Evolutionary conservation across 306 rosid genomes (phyloP), one percentile per base, ranked within the genome.

Genomic region (Psophocarpus tetragonolobus): DNA sequence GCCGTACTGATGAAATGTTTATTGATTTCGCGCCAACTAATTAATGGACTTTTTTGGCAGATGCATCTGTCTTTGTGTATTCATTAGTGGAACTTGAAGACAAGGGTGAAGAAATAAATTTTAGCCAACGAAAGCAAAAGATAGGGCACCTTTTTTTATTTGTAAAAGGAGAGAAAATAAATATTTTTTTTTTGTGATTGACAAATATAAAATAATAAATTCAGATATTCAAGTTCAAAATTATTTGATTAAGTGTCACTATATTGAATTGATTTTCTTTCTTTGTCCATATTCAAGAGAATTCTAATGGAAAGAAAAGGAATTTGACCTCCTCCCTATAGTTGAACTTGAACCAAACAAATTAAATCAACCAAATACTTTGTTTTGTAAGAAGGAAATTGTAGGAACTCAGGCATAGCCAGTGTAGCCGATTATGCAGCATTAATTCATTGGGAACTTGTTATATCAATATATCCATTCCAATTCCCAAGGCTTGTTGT

Each of bases 381-480:
- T 4, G 8, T 56, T n/a, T n/a, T n/a, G n/a, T n/a, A n/a, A n/a
- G n/a, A 48, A 48, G 9, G 6, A 9, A 14, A 14, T 4, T 45
- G 53, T 18, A 48, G 4, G 50, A 6, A 7, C 60, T 51, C 21
- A 18, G 96, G 90, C 56, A 82, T 85, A 77, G 2, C 80, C 68
- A 88, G 88, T 68, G 88, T 88, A 10, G 93, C 91, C 35, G 86
- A 91, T 73, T 87, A 87, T 41, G 80, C 91, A 6, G 91, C 93
- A 70, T 91, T 89, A 56, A 83, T 91, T 89, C 62, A 83, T 89
- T 44, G 90, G 91, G 38, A 91, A 87, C 86, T 90, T 90, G 79
- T 50, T 69, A 23, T 23, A 23, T 10, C 32, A 39, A 38, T 36
- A 7, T 53, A 5, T 45, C 6, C 73, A 60, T 60, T 23, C 32